Evolutionary conservation across 371 early-diverging fungal species (phyloP), one percentile per base, ranked within the genome.

Genomic region (Nematocida sp.): DNA sequence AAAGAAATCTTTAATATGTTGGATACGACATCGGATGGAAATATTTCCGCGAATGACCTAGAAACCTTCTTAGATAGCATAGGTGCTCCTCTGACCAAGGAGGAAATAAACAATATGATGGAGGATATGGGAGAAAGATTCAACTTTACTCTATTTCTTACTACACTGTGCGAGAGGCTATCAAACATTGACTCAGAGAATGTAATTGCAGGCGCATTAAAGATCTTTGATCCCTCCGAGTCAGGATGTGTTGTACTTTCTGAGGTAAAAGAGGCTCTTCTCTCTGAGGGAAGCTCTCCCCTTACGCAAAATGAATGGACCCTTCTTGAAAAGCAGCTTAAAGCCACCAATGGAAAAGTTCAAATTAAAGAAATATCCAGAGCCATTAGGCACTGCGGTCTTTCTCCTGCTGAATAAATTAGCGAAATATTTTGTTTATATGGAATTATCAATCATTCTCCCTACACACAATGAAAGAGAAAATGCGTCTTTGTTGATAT

Each of bases 381-480:
- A 33, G 28, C 48, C 30, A 61, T 71, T 32, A 71, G 57, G 45
- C 77, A 71, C 75, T 71, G 75, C 23, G 75, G 75, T 2, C 75
- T 71, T 40, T 3, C 36, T n/a, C 36, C 30, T 32, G 28, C 56
- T 23, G 50, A 66, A 23, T 66, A 56, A 47, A 30, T 5, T 9
- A 1, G 59, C 59, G 20, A 33, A 39, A 30, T 49, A 25, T 7
- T 61, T 77, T 59, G 35, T 71, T 45, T 36, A 71, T 20, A 45
- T 71, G 75, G 53, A 71, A 48, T 16, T 71, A 28, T 71, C 77
- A 9, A 67, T 84, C 30, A 79, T 84, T 20, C 49, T 98, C 38
- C 96, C 98, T 35, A 98, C 98, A 40, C 96, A 96, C 86, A 96
- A 98, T 81, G 98, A 98, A 84, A 88, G 92, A 67, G 90, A 93